phyloP scores from a whole-genome alignment of 1,284 basidiomycete species.

The Boletus sp. region DNA sequence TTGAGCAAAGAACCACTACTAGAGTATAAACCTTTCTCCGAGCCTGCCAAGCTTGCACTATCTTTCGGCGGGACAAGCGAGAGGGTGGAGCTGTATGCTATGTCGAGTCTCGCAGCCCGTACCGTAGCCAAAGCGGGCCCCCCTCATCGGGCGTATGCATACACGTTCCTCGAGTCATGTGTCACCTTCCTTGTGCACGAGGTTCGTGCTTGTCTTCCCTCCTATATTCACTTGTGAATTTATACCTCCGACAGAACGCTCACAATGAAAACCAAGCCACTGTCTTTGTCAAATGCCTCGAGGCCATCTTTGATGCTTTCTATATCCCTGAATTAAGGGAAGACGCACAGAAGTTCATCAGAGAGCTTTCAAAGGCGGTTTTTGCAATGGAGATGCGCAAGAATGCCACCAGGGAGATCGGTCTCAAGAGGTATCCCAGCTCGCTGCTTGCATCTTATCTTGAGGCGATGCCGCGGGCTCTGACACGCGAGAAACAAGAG shows the following conservation, averaged over 20 bases:
- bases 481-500: constrained; percentile 60
- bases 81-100: constrained; percentile 67
- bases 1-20: constrained; percentile 80
- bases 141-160: constrained; percentile 62
- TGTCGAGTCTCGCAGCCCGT: constrained; percentile 69
- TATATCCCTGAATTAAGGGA: constrained; percentile 67
- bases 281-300: constrained; percentile 66
- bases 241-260: constrained; percentile 50
- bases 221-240: not conserved
- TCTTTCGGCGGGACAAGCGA: constrained; percentile 74
- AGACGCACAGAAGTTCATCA: constrained; percentile 66
- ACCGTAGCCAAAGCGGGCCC: constrained; percentile 58
- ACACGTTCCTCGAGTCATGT: constrained; percentile 74
- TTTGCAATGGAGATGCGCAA: constrained; percentile 65
- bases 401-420: constrained; percentile 49
- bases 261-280: constrained; percentile 73
- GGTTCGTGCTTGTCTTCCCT: constrained; percentile 39
- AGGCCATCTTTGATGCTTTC: constrained; percentile 79
- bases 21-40: constrained; percentile 66
- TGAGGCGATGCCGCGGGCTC: constrained; percentile 67
- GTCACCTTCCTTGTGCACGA: constrained; percentile 74
- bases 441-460: constrained; percentile 69
- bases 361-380: constrained; percentile 64
- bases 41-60: constrained; percentile 66
- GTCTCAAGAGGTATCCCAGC: constrained; percentile 55